Evolutionary conservation across 306 rosid species (phyloP).

Genomic region (Vigna radiata): DNA sequence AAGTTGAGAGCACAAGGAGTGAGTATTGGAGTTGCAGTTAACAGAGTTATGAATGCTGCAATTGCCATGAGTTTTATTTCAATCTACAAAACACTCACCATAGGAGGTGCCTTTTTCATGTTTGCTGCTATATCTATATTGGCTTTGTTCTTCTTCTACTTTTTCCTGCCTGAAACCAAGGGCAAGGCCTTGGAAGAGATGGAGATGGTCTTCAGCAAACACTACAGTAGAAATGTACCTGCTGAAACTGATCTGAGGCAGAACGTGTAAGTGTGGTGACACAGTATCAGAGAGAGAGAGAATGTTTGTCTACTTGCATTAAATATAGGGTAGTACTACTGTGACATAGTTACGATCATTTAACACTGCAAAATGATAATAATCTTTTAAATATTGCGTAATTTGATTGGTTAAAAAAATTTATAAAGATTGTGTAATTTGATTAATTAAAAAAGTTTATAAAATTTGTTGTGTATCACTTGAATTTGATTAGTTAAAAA

Average conservation of each 20-base stretch:
- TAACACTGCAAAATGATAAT: too few relatives aligned
- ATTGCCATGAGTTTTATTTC: constrained; percentile 69
- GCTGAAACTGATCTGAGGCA: neutral
- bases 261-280: neutral
- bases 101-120: constrained; percentile 77
- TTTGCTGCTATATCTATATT: constrained; percentile 61
- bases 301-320: neutral
- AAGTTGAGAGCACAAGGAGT: constrained; percentile 73
- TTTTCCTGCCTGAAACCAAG: constrained; percentile 74
- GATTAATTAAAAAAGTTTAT: too few relatives aligned
- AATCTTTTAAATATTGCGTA: too few relatives aligned
- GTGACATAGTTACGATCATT: too few relatives aligned
- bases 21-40: constrained; percentile 74
- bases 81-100: constrained; percentile 66
- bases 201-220: constrained; percentile 61
- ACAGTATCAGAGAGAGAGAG: neutral
- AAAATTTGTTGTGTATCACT: too few relatives aligned
- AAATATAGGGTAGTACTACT: too few relatives aligned
- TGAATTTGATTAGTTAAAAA: too few relatives aligned
- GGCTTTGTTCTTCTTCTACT: constrained; percentile 71
- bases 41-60: constrained; percentile 62
- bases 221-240: neutral
- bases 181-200: constrained; percentile 78
- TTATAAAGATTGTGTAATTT: too few relatives aligned
- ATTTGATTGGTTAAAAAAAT: too few relatives aligned